Percentiles rank a stretch among this genome's conserved stretches.
These are phyloP conservation scores for Phytopythium delawarense DNA, from an alignment of 352 stramenopile species.

Conservation along the genomic window DNA sequence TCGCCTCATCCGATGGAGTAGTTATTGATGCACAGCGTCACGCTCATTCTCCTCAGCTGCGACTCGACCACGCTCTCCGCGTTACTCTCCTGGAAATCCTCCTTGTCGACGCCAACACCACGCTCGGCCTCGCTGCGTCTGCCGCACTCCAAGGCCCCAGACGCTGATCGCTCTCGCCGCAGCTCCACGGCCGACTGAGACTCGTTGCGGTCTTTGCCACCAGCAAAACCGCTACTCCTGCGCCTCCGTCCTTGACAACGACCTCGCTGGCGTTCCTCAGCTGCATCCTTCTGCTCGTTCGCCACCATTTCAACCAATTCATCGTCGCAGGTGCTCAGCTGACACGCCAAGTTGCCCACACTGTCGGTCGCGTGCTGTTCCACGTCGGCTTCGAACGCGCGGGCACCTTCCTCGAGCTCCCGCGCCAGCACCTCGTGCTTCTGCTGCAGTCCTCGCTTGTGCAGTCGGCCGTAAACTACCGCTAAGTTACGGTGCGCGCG, in stretches of 20 bases:
- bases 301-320: constrained; percentile 29
- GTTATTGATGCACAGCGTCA: constrained; percentile 6
- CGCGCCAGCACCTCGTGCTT: constrained; percentile 35
- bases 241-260: not conserved
- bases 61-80: not conserved
- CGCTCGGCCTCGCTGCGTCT: not conserved
- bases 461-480: constrained; percentile 54
- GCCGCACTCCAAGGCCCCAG: not conserved
- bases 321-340: constrained; percentile 37
- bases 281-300: not conserved
- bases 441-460: constrained; percentile 30
- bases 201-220: not conserved
- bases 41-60: not conserved
- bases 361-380: constrained; percentile 27
- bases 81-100: not conserved
- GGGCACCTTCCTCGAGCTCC: constrained; percentile 14
- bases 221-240: not conserved
- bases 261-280: not conserved
- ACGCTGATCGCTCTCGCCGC: not conserved
- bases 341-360: constrained; percentile 67
- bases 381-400: constrained; percentile 52
- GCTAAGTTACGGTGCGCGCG: constrained; percentile 70
- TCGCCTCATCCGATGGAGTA: not conserved
- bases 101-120: too few species aligned
- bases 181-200: not conserved